Conservation (phyloP, 768 basidiomycete genomes). For the Tephrocybe rancida region DNA sequence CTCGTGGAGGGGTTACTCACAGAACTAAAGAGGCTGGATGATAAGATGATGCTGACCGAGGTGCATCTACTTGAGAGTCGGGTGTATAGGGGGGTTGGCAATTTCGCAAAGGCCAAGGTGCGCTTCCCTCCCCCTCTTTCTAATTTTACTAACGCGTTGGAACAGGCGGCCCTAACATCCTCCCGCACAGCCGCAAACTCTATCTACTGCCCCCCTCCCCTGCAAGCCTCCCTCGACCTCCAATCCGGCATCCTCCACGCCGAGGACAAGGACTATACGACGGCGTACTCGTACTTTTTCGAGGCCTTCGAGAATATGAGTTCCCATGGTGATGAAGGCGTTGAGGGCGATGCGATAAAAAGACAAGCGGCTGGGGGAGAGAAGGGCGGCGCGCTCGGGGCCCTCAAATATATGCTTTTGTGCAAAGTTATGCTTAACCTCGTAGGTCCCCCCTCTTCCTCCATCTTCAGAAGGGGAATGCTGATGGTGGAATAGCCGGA, state of each 20-base stretch:
- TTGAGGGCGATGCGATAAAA: background rate
- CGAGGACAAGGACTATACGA: slow-evolving; percentile 97
- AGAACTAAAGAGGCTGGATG: slow-evolving; percentile 91
- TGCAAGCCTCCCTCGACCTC: slow-evolving; percentile 51
- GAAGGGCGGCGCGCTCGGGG: slow-evolving; percentile 65
- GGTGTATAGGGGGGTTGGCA: slow-evolving; percentile 87
- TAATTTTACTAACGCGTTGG: background rate
- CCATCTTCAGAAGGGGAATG: background rate
- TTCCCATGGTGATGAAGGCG: slow-evolving; percentile 51
- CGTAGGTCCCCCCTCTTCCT: slow-evolving; percentile 45
- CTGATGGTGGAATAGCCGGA: slow-evolving; percentile 63
- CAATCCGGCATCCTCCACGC: slow-evolving; percentile 83
- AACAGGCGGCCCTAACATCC: slow-evolving; percentile 82
- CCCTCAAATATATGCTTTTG: slow-evolving; percentile 96
- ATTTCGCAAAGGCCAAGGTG: slow-evolving; percentile 90
- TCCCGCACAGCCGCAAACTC: slow-evolving; percentile 93
- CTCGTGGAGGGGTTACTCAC: slow-evolving; percentile 88
- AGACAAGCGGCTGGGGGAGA: slow-evolving; percentile 35
- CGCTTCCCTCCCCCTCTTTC: slow-evolving; percentile 11
- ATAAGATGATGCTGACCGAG: slow-evolving; percentile 97
- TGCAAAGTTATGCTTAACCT: slow-evolving; percentile 98
- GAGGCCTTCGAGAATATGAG: slow-evolving; percentile 93
- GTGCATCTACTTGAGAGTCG: slow-evolving; percentile 93
- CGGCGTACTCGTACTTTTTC: slow-evolving; percentile 96
- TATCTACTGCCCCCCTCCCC: slow-evolving; percentile 75